Base-by-base conservation (phyloP, 208 protist genomes). In the Leishmania martiniquensis region DNA sequence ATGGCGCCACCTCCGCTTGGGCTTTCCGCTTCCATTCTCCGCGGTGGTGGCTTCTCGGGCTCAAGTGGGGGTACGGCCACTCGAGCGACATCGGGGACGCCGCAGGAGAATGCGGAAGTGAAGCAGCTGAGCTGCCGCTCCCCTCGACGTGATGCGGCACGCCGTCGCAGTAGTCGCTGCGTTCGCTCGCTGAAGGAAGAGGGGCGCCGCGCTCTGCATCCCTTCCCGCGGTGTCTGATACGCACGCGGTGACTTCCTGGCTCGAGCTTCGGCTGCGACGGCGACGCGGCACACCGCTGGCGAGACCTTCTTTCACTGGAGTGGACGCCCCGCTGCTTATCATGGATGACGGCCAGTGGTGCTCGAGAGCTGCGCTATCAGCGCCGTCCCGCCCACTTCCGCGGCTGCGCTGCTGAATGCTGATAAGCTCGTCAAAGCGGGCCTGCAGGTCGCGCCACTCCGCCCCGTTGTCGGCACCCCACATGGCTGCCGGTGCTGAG, bases 361-460 rank as follows among this genome's bases (percentile, higher is more conserved):
- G 45, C 29, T 4, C 29, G 10, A 29, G 29, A 32, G 32, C 4
- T 32, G 17, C 0, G 25, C 10, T 42, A 45, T 52, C 45, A 17
- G n/a, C 52, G 25, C 34, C 49, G 1, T 72, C 73, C 9, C 55
- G 54, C 25, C n/a, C 71, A 32, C 39, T 42, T 6, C 25, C 68
- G 22, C 49, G 79, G 42, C 57, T 57, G 45, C 80, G 75, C 60
- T 76, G 80, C 62, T 78, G 80, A 20, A 83, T 79, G 37, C 34
- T 45, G 5, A 83, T 29, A 34, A 83, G 80, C 52, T 83, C 80
- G n/a, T 78, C 69, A 25, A 83, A 83, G 68, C 80, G 80, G 12
- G 73, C 68, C 13, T 68, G 67, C 51, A 74, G 39, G 32, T 37
- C 45, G 29, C 37, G 44, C 80, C 80, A 83, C 49, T 79, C 80